A percentile compares a stretch with the other conserved stretches of the same genome.
Evolutionary conservation across 768 basidiomycete genomes (phyloP).

Genomic region (Rhodotorula toruloides): DNA sequence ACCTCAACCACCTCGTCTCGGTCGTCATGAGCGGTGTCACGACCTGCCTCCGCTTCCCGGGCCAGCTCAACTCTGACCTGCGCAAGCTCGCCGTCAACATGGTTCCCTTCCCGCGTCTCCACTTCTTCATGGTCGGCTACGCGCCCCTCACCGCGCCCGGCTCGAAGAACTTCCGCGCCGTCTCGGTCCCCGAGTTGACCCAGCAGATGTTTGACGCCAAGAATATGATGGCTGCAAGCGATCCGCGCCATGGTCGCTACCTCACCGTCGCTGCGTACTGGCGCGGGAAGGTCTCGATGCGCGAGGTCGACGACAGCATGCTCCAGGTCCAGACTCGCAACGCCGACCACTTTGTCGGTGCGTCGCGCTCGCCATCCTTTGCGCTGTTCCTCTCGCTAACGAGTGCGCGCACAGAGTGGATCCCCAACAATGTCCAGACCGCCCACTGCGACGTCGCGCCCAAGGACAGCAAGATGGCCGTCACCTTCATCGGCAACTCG

Average conservation of each 20-base stretch:
- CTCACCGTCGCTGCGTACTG: slow-evolving; percentile 96
- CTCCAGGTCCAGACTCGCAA: slow-evolving; percentile 82
- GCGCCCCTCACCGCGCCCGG: slow-evolving; percentile 74
- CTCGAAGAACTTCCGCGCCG: slow-evolving; percentile 68
- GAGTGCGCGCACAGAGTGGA: slow-evolving; percentile 62
- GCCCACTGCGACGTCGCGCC: slow-evolving; percentile 98
- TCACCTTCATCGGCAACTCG: slow-evolving; percentile 95
- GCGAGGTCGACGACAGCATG: slow-evolving; percentile 99
- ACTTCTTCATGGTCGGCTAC: slow-evolving; percentile 97
- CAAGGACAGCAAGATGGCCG: slow-evolving; percentile 62
- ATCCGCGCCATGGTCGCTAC: slow-evolving; percentile 95
- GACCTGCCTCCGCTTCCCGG: slow-evolving; percentile 98
- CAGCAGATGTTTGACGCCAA: slow-evolving; percentile 99
- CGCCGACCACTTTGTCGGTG: slow-evolving; percentile 51
- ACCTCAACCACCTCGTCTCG: slow-evolving; percentile 96
- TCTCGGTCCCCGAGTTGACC: slow-evolving; percentile 94
- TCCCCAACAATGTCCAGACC: slow-evolving; percentile 96
- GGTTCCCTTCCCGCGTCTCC: slow-evolving; percentile 70
- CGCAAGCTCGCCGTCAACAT: slow-evolving; percentile 99
- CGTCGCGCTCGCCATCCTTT: not conserved
- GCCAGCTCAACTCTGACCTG: slow-evolving; percentile 97
- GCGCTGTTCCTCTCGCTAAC: not conserved
- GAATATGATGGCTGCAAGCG: slow-evolving; percentile 99
- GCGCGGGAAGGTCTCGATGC: slow-evolving; percentile 99
- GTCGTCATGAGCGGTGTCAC: slow-evolving; percentile 99